Percentiles rank a stretch among this genome's conserved stretches.
Conservation (phyloP, 768 basidiomycete genomes). For the Lenzites betulinus region DNA sequence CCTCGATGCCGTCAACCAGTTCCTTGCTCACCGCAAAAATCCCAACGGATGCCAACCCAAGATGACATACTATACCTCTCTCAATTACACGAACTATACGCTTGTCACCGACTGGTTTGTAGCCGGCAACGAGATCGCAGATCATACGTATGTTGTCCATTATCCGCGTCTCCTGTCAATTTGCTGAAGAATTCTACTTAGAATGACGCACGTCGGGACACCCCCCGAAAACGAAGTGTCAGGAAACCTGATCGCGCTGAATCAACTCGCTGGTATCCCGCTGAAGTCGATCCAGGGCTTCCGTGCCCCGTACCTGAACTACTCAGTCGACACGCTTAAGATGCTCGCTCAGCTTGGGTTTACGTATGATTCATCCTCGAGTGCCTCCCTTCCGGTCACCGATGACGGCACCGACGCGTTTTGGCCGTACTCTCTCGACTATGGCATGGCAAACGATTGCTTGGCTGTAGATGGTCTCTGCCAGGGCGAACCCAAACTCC, state of each 20-base stretch:
- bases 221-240: conserved; percentile 68
- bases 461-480: conserved; percentile 55
- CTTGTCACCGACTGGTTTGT: conserved; percentile 81
- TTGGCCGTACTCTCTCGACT: conserved; percentile 84
- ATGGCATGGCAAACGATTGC: conserved; percentile 81
- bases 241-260: conserved; percentile 78
- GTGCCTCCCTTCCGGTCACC: conserved; percentile 65
- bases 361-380: conserved; percentile 69
- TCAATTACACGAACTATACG: conserved; percentile 76
- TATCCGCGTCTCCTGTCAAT: conserved; percentile 3
- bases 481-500: conserved; percentile 68
- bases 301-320: conserved; percentile 77
- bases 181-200: conserved; percentile 29
- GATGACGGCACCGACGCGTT: conserved; percentile 69
- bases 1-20: conserved; percentile 70
- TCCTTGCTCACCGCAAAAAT: conserved; percentile 72
- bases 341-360: conserved; percentile 57
- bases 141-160: conserved; percentile 17
- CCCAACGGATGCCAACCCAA: conserved; percentile 75
- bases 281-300: conserved; percentile 65
- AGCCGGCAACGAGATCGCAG: conserved; percentile 78
- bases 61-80: conserved; percentile 76
- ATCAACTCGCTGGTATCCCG: conserved; percentile 78
- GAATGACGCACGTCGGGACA: conserved; percentile 76
- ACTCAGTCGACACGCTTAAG: conserved; percentile 61